Evolutionary conservation across 2,329 filamentous ascomycete species (phyloP).

Genomic region (Bipolaris cookei): DNA sequence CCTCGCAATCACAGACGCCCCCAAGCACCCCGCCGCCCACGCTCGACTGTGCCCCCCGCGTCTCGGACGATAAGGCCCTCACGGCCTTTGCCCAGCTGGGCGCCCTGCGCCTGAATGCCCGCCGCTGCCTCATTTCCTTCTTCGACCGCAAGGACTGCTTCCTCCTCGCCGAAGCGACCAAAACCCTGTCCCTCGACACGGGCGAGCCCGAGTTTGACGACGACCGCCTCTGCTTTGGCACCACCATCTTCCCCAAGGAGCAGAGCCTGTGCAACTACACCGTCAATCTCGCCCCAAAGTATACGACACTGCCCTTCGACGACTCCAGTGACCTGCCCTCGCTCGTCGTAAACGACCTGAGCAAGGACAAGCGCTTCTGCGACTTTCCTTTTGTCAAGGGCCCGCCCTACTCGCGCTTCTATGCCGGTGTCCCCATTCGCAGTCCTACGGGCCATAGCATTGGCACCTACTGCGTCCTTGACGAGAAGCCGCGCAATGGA

Average conservation of each 20-base stretch:
- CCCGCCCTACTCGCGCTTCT: conserved; percentile 53
- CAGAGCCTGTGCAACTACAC: conserved; percentile 45
- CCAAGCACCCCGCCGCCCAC: conserved; percentile 21
- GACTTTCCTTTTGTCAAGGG: conserved; percentile 42
- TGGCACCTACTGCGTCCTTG: conserved; percentile 66
- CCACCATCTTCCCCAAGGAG: conserved; percentile 41
- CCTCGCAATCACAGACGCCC: conserved; percentile 19
- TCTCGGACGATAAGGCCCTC: conserved; percentile 45
- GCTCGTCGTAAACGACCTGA: conserved; percentile 44
- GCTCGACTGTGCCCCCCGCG: conserved; percentile 14
- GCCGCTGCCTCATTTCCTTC: conserved; percentile 48
- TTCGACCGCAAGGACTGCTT: conserved; percentile 49
- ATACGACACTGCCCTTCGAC: conserved; percentile 22
- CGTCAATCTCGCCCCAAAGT: conserved; percentile 36
- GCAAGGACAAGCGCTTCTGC: conserved; percentile 49
- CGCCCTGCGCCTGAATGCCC: conserved; percentile 46
- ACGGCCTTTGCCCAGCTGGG: conserved; percentile 49
- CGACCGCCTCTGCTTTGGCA: conserved; percentile 45
- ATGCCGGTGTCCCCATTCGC: conserved; percentile 66
- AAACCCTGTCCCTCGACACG: conserved; percentile 37
- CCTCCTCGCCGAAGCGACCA: conserved; percentile 46
- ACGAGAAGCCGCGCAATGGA: conserved; percentile 61
- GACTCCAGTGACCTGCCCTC: conserved; percentile 30
- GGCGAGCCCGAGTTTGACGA: conserved; percentile 34
- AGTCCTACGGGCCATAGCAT: conserved; percentile 64